These are phyloP conservation scores for Sugiyamaella novakii DNA, from an alignment of 1,139 yeast genomes.

Conservation along the genomic window DNA sequence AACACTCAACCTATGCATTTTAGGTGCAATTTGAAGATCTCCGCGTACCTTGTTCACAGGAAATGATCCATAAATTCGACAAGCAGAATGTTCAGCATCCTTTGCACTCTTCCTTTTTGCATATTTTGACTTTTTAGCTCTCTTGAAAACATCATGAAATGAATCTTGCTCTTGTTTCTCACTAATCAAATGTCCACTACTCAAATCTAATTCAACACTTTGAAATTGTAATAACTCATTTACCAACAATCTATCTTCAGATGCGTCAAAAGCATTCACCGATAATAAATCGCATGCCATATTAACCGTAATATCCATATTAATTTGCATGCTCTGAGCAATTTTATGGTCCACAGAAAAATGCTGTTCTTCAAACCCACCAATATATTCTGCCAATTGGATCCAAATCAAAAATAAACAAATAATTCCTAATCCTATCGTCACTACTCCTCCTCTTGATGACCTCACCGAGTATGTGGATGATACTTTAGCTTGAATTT, in stretches of 20 bases:
- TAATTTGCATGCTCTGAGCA: constrained; percentile 62
- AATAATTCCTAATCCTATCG: constrained; percentile 61
- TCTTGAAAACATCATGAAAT: constrained; percentile 31
- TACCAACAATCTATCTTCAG: constrained; percentile 77
- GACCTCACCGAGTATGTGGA: constrained; percentile 75
- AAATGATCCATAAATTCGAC: constrained; percentile 84
- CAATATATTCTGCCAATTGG: constrained; percentile 83
- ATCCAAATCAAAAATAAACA: constrained; percentile 75
- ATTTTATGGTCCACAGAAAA: constrained; percentile 66
- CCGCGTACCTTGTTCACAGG: constrained; percentile 89
- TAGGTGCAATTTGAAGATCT: constrained; percentile 79
- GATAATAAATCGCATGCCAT: constrained; percentile 81
- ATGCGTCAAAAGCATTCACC: constrained; percentile 74
- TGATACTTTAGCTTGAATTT: constrained; percentile 67
- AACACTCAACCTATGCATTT: constrained; percentile 28
- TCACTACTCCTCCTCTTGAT: constrained; percentile 74
- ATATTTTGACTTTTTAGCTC: constrained; percentile 50
- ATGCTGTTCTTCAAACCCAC: constrained; percentile 79
- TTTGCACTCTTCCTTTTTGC: constrained; percentile 42
- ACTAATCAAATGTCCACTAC: constrained; percentile 22
- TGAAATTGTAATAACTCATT: constrained; percentile 63
- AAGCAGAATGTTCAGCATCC: constrained; percentile 63
- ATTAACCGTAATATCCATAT: constrained; percentile 76
- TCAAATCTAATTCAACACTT: constrained; percentile 24
- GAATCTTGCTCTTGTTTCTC: constrained; percentile 26